Percentiles rank a stretch among this genome's conserved stretches.
These are phyloP conservation scores for Globisporangium iwayamae DNA, from an alignment of 352 stramenopile species.

Conservation along the genomic window DNA sequence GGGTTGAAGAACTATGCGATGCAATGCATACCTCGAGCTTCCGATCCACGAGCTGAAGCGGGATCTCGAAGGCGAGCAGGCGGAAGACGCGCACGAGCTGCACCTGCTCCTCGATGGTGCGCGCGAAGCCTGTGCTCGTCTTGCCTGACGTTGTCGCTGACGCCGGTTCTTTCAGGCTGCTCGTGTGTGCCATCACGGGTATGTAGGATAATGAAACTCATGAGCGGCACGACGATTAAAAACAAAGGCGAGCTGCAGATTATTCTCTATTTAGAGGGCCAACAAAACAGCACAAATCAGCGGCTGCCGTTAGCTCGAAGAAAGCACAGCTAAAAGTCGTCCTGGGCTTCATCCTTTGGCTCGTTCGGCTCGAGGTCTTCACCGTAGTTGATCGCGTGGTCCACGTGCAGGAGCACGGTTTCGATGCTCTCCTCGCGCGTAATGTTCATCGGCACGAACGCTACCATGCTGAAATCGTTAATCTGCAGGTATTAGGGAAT, in stretches of 20 bases:
- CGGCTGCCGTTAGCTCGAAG: neutral
- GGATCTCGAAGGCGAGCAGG: slow-evolving; percentile 60
- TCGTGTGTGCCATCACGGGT: neutral
- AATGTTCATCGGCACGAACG: slow-evolving; percentile 97
- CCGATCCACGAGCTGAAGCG: slow-evolving; percentile 46
- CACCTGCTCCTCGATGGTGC: slow-evolving; percentile 74
- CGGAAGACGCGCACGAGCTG: slow-evolving; percentile 72
- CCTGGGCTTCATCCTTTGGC: slow-evolving; percentile 57
- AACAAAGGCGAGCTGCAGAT: neutral
- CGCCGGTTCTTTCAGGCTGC: neutral
- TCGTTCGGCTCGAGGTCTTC: slow-evolving; percentile 94
- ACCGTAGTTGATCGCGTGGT: slow-evolving; percentile 97
- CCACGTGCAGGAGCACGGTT: slow-evolving; percentile 93
- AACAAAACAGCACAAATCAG: neutral
- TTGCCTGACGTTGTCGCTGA: slow-evolving; percentile 14
- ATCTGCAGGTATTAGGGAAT: slow-evolving; percentile 35
- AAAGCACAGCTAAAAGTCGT: slow-evolving; percentile 17
- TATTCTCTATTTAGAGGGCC: slow-evolving; percentile 1
- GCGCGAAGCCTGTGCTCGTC: slow-evolving; percentile 25
- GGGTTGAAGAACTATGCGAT: neutral
- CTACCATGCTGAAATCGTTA: slow-evolving; percentile 97
- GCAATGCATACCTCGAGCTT: slow-evolving; percentile 50
- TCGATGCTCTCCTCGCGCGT: slow-evolving; percentile 96
- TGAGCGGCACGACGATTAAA: neutral
- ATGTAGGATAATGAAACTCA: too few relatives aligned